Percentiles rank a stretch among this genome's conserved stretches.
These are phyloP conservation scores for Candida boleticola DNA, from an alignment of 805 yeast species.

Conservation along the genomic window DNA sequence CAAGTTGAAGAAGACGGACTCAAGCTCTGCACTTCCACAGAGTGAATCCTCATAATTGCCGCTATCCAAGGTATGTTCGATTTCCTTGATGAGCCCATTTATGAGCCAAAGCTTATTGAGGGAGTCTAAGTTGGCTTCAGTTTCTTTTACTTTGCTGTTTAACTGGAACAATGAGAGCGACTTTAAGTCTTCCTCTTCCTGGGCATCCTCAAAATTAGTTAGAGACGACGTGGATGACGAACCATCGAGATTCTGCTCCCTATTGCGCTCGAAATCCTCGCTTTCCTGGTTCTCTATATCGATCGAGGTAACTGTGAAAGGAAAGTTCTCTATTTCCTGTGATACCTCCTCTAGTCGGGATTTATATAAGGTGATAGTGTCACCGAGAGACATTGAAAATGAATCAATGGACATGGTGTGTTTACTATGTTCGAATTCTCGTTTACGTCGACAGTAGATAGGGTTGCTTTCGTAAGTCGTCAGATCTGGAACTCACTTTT, in stretches of 20 bases:
- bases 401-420: slow-evolving; percentile 1
- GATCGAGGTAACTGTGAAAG: background rate
- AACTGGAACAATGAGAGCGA: slow-evolving; percentile 11
- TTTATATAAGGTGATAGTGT: background rate
- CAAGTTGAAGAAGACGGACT: slow-evolving; percentile 15
- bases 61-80: slow-evolving; percentile 11
- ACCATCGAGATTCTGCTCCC: too few relatives aligned
- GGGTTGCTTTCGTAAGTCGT: too few relatives aligned
- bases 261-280: too few relatives aligned
- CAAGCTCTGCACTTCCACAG: slow-evolving; percentile 18
- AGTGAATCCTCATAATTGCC: slow-evolving; percentile 7
- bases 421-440: too few relatives aligned
- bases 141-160: slow-evolving; percentile 10
- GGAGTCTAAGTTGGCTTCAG: slow-evolving; percentile 9
- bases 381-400: background rate
- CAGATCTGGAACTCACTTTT: too few relatives aligned
- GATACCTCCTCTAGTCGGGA: background rate
- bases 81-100: slow-evolving; percentile 24
- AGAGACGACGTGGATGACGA: background rate
- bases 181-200: background rate
- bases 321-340: background rate
- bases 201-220: background rate
- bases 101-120: slow-evolving; percentile 27
- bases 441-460: too few relatives aligned
- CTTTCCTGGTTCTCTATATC: background rate